A percentile compares a stretch with the other conserved stretches of the same genome.
phyloP scores from a whole-genome alignment of 345 rosid genomes.

The Iberis pinnata region DNA sequence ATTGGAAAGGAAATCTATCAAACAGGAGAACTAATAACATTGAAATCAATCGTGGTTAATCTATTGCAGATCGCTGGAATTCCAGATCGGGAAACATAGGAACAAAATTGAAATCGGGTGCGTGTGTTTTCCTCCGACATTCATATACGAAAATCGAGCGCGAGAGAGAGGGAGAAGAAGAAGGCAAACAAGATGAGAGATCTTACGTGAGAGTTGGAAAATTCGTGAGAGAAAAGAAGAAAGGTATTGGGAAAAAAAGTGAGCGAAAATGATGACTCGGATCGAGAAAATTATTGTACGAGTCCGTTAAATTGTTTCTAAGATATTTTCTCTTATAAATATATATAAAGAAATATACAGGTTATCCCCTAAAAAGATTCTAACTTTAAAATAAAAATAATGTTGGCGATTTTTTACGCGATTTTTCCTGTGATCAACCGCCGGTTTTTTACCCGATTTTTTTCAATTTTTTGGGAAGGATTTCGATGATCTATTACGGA shows the following conservation, averaged over 20 bases:
- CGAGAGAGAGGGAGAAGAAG: slow-evolving; percentile 1
- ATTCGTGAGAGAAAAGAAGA: neutral
- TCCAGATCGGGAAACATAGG: slow-evolving; percentile 5
- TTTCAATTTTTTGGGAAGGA: too few relatives aligned
- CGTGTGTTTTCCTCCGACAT: neutral
- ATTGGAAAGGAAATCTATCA: neutral
- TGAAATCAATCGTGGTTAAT: slow-evolving; percentile 4
- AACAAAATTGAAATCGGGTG: neutral
- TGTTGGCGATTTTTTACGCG: too few relatives aligned
- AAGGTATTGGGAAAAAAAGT: slow-evolving; percentile 1
- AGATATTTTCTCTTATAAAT: too few relatives aligned
- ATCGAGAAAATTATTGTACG: slow-evolving; percentile 2
- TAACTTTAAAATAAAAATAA: too few relatives aligned
- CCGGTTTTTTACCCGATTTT: too few relatives aligned
- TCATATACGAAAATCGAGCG: slow-evolving; percentile 3
- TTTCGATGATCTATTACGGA: too few relatives aligned
- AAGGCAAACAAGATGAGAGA: slow-evolving; percentile 10
- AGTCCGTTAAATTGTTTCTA: too few relatives aligned
- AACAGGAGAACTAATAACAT: neutral
- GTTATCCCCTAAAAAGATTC: too few relatives aligned
- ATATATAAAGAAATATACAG: too few relatives aligned
- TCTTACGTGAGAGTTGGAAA: slow-evolving; percentile 17
- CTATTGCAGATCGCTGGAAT: neutral
- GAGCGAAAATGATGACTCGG: slow-evolving; percentile 15
- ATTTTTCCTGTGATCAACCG: too few relatives aligned